These are phyloP conservation scores for Ogataea nonfermentans DNA, from an alignment of 805 yeast genomes.

Conservation along the genomic window DNA sequence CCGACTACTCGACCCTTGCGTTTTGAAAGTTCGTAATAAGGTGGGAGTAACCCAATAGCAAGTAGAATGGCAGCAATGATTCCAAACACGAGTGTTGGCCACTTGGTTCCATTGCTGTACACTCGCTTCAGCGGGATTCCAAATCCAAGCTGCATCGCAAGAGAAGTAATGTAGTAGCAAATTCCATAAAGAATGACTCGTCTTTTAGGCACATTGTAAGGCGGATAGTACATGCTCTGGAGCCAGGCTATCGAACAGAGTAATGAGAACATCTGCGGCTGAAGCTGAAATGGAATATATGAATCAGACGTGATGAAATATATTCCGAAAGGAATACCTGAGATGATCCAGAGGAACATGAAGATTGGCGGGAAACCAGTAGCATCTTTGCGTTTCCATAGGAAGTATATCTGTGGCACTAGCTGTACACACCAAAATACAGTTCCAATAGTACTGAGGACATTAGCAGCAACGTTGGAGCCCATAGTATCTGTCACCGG, in stretches of 20 bases:
- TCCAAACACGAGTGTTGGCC: constrained; percentile 50
- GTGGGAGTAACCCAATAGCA: constrained; percentile 53
- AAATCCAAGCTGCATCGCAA: constrained; percentile 68
- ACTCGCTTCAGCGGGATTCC: constrained; percentile 62
- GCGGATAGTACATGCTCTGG: constrained; percentile 73
- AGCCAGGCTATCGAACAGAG: constrained; percentile 66
- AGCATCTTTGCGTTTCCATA: constrained; percentile 69
- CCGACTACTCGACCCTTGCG: constrained; percentile 59
- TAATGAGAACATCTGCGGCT: constrained; percentile 79
- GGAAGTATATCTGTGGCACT: constrained; percentile 72
- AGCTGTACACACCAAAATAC: constrained; percentile 92
- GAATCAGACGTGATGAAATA: constrained; percentile 73
- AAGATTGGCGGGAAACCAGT: constrained; percentile 88
- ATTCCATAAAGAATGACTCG: constrained; percentile 38
- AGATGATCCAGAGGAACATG: constrained; percentile 82
- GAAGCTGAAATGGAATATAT: constrained; percentile 75
- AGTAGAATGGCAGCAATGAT: constrained; percentile 47
- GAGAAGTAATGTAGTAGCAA: constrained; percentile 41
- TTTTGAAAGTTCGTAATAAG: constrained; percentile 52
- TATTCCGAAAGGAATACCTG: constrained; percentile 82
- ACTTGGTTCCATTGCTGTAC: constrained; percentile 38
- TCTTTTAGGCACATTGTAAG: constrained; percentile 40
- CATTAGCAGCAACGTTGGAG: constrained; percentile 54
- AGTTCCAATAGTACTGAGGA: constrained; percentile 85
- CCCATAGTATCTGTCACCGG: constrained; percentile 18